Percentiles rank a stretch among this genome's conserved stretches.
Evolutionary conservation across 495 filamentous ascomycete genomes (phyloP).

Genomic region (Talaromyces liani): DNA sequence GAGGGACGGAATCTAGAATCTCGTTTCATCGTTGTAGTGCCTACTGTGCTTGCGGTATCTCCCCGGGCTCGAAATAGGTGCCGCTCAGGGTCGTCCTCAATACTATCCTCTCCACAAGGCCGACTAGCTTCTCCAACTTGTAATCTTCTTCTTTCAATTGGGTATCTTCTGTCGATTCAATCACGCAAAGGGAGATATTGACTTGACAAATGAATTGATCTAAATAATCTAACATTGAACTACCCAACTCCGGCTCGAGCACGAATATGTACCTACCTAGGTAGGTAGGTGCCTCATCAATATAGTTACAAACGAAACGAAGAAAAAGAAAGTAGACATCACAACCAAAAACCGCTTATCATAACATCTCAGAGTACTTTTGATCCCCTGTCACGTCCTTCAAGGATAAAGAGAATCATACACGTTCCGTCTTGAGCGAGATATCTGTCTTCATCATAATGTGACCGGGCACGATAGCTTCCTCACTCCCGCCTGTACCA

Average conservation of each 20-base stretch:
- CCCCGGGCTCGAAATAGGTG: not conserved
- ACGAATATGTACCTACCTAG: not conserved
- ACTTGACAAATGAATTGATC: not conserved
- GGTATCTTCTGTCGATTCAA: not conserved
- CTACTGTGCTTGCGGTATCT: not conserved
- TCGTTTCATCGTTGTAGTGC: no score
- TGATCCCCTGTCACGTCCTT: not conserved
- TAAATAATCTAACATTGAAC: not conserved
- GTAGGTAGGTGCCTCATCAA: not conserved
- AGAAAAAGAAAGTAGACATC: not conserved
- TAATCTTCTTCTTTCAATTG: not conserved
- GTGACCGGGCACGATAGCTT: conserved; percentile 11
- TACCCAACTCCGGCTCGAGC: not conserved
- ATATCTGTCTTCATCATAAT: conserved; percentile 16
- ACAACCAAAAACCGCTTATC: not conserved
- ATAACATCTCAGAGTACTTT: not conserved
- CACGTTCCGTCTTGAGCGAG: conserved; percentile 4
- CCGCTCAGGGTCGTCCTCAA: not conserved
- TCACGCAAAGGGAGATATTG: not conserved
- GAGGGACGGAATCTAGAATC: no score
- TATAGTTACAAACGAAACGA: not conserved
- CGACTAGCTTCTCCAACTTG: not conserved
- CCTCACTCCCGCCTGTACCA: conserved; percentile 9
- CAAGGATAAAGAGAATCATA: not conserved
- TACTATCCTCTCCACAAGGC: not conserved